A percentile compares a stretch with the other conserved stretches of the same genome.
These are phyloP conservation scores for Saururus chinensis DNA, from an alignment of 164 flowering plant species.

Conservation along the genomic window DNA sequence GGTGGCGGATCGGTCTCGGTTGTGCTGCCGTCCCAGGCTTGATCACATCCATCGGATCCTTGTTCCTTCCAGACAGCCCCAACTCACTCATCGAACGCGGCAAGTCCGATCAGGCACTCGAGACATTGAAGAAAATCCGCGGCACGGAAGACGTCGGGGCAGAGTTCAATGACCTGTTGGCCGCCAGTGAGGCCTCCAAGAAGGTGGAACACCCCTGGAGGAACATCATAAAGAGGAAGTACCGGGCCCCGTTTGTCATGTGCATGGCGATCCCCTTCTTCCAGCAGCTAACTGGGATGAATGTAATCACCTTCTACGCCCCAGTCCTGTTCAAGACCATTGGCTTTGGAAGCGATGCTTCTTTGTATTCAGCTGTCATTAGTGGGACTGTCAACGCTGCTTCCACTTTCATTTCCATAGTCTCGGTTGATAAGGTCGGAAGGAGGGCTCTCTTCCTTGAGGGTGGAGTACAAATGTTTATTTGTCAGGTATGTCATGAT, in stretches of 20 bases:
- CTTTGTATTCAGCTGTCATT: conserved; percentile 19
- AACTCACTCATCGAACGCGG: conserved; percentile 28
- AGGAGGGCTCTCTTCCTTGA: conserved; percentile 17
- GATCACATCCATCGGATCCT: conserved; percentile 18
- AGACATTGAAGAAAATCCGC: conserved; percentile 15
- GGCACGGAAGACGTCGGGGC: conserved; percentile 15
- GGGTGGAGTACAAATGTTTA: conserved; percentile 20
- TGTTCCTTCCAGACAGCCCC: conserved; percentile 27
- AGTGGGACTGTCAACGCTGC: conserved; percentile 17
- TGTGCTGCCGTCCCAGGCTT: conserved; percentile 24
- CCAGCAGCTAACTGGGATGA: conserved; percentile 27
- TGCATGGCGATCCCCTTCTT: conserved; percentile 15
- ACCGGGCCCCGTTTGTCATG: conserved; percentile 17
- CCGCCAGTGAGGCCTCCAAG: conserved; percentile 13
- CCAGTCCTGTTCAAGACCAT: conserved; percentile 24
- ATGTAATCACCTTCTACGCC: conserved; percentile 27
- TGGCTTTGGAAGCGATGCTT: conserved; percentile 16
- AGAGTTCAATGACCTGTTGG: conserved; percentile 15
- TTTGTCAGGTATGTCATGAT: conserved; percentile 13
- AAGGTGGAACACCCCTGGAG: conserved; percentile 13
- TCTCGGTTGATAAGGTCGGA: conserved; percentile 15
- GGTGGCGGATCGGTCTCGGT: conserved; percentile 29
- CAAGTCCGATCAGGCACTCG: conserved; percentile 10
- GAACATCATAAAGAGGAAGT: conserved; percentile 11
- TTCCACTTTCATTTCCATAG: conserved; percentile 14